These are phyloP conservation scores for Pseudomassariella vexata DNA, from an alignment of 2,329 filamentous ascomycete genomes.

Conservation along the genomic window DNA sequence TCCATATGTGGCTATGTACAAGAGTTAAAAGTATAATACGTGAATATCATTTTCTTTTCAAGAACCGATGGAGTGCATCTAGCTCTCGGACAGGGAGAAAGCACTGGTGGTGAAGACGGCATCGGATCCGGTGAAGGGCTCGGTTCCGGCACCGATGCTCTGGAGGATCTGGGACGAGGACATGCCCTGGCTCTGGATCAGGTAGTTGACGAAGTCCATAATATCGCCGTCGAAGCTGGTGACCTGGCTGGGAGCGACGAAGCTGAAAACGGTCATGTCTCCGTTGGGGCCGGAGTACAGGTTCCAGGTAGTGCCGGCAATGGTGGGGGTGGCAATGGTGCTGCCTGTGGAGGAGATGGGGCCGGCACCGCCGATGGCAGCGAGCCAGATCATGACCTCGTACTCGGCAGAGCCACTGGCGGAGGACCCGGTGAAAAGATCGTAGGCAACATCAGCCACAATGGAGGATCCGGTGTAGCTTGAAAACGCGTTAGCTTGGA, in stretches of 20 bases:
- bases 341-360: slow-evolving; percentile 33
- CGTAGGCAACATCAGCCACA: slow-evolving; percentile 1
- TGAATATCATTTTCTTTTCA: too few relatives aligned
- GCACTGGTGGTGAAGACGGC: slow-evolving; percentile 35
- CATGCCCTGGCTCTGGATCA: slow-evolving; percentile 37
- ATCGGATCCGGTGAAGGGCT: slow-evolving; percentile 42
- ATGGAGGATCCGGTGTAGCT: not conserved
- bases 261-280: slow-evolving; percentile 48
- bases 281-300: slow-evolving; percentile 50
- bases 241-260: slow-evolving; percentile 23
- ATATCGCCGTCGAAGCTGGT: slow-evolving; percentile 47
- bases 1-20: too few relatives aligned
- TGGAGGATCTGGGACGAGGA: slow-evolving; percentile 42
- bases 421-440: not conserved
- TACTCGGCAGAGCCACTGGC: not conserved
- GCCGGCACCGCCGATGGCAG: not conserved
- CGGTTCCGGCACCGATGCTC: slow-evolving; percentile 43
- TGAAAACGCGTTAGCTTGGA: too few relatives aligned
- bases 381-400: slow-evolving; percentile 5
- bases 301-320: slow-evolving; percentile 43
- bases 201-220: slow-evolving; percentile 46
- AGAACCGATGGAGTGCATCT: too few relatives aligned
- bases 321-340: slow-evolving; percentile 42
- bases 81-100: too few relatives aligned
- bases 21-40: too few relatives aligned